These are phyloP conservation scores for Globisporangium recalcitrans DNA, from an alignment of 352 stramenopile species.

Conservation along the genomic window DNA sequence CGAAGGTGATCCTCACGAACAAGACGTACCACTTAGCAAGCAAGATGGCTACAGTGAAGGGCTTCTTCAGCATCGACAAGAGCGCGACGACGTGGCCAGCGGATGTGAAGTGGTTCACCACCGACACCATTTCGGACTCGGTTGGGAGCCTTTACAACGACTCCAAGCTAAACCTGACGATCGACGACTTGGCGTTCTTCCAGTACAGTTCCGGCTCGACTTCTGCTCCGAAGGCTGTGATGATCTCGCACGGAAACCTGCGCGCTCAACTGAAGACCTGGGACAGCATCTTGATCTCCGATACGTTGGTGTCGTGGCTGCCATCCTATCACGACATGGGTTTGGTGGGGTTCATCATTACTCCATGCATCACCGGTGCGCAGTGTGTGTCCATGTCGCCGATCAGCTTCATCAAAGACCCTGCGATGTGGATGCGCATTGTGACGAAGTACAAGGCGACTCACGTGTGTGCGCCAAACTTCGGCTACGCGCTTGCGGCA, in stretches of 20 bases:
- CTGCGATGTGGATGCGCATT: constrained; percentile 72
- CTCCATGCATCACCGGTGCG: constrained; percentile 44
- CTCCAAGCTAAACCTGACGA: constrained; percentile 28
- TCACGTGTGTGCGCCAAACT: constrained; percentile 75
- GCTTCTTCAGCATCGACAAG: constrained; percentile 53
- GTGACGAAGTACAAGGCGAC: constrained; percentile 73
- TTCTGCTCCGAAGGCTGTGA: constrained; percentile 74
- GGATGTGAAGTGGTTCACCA: constrained; percentile 67
- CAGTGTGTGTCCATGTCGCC: constrained; percentile 79
- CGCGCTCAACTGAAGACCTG: constrained; percentile 69
- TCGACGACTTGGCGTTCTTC: constrained; percentile 76
- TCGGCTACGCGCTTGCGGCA: constrained; percentile 69
- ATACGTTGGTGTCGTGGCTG: constrained; percentile 77
- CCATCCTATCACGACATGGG: constrained; percentile 85
- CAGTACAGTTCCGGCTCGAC: constrained; percentile 83
- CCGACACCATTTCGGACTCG: constrained; percentile 54
- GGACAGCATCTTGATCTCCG: constrained; percentile 50
- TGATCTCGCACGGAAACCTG: constrained; percentile 81
- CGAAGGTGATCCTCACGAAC: constrained; percentile 63
- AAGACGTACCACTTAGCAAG: constrained; percentile 74
- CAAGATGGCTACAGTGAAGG: constrained; percentile 77
- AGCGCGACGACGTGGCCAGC: constrained; percentile 54
- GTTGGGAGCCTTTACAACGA: constrained; percentile 47
- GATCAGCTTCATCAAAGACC: constrained; percentile 85
- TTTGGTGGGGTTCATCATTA: constrained; percentile 78